These are phyloP conservation scores for Boletus rufocinnamomeus DNA, from an alignment of 768 basidiomycete genomes.

Conservation along the genomic window DNA sequence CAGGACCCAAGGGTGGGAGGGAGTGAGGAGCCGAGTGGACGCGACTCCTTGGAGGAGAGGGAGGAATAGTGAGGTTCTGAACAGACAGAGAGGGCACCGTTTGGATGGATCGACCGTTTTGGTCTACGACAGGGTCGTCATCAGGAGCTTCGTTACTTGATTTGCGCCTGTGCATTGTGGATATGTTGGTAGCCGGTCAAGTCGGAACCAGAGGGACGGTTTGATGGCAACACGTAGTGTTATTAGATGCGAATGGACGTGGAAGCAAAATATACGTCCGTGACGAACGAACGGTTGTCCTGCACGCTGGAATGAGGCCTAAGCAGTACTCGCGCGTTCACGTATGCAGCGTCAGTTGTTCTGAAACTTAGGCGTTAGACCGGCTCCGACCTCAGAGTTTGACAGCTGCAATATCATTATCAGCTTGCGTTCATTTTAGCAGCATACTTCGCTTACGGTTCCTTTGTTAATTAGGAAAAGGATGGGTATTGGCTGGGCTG, in stretches of 20 bases:
- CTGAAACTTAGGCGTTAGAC: slow-evolving; percentile 9
- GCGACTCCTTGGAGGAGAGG: slow-evolving; percentile 29
- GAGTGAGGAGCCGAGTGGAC: slow-evolving; percentile 29
- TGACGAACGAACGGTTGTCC: not conserved
- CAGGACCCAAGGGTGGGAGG: slow-evolving; percentile 21
- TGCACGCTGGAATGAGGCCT: slow-evolving; percentile 7
- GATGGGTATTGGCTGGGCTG: not conserved
- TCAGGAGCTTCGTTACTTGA: slow-evolving; percentile 44
- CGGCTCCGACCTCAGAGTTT: slow-evolving; percentile 5
- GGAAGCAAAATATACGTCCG: not conserved
- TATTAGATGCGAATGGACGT: not conserved
- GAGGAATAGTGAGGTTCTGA: slow-evolving; percentile 14
- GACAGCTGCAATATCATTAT: slow-evolving; percentile 14
- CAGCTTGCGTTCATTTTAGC: slow-evolving; percentile 2
- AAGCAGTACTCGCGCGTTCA: slow-evolving; percentile 2
- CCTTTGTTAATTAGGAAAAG: not conserved
- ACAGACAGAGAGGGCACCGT: slow-evolving; percentile 3
- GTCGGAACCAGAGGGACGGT: not conserved
- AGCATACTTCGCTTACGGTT: not conserved
- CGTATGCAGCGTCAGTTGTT: not conserved
- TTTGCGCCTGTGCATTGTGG: slow-evolving; percentile 43
- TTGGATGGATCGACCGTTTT: not conserved
- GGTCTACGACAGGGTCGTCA: slow-evolving; percentile 27
- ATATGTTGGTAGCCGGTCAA: slow-evolving; percentile 6
- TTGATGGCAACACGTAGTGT: slow-evolving; percentile 2